Base-by-base conservation (phyloP, 2,329 filamentous ascomycete genomes). In the Trichoderma arundinaceum region DNA sequence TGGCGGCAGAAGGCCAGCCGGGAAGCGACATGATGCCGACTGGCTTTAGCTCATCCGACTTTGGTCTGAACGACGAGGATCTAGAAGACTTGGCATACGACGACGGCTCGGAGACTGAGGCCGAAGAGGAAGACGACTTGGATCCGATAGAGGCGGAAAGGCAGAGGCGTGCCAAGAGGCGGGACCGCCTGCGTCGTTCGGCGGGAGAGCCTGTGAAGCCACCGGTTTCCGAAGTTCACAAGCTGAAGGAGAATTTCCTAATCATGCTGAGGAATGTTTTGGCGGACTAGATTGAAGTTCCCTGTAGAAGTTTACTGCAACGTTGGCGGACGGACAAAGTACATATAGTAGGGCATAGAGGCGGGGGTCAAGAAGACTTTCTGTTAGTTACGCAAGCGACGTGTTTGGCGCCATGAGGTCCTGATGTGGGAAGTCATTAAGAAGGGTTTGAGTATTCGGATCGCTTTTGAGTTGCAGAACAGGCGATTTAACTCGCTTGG, bases 111-210 rank as follows among this genome's bases (percentile, higher is more conserved):
- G 82, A 89, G 12, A 85, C 87, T 6, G 87, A 89, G 66, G 88
- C 90, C n/a, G 89, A 90, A 59, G 88, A 84, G 12, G 89, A 92
- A 60, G 92, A 96, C 65, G 89, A 94, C 66, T 78, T 91, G 67
- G 94, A 98, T 73, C 93, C 94, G 1, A 96, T 99, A 69, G 88
- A 89, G 68, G 91, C 92, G 6, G 95, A 98, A 81, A 83, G 94
- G 67, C 90, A 89, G 73, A 84, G 92, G 67, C 84, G 94, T 69
- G 85, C 87, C 8, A 91, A 89, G 81, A 88, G 86, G 71, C 91
- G 94, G 74, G 94, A 97, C 74, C 86, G 90, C 67, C 82, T 99
- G 61, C 86, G 92, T 69, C 84, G 92, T 61, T 90, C 86, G 49
- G 92, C 93, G 1, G 93, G 93, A 38, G 92, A 97, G 80, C 93